phyloP scores from a whole-genome alignment of 2,329 filamentous ascomycete genomes.

The Catunica adiposa region DNA sequence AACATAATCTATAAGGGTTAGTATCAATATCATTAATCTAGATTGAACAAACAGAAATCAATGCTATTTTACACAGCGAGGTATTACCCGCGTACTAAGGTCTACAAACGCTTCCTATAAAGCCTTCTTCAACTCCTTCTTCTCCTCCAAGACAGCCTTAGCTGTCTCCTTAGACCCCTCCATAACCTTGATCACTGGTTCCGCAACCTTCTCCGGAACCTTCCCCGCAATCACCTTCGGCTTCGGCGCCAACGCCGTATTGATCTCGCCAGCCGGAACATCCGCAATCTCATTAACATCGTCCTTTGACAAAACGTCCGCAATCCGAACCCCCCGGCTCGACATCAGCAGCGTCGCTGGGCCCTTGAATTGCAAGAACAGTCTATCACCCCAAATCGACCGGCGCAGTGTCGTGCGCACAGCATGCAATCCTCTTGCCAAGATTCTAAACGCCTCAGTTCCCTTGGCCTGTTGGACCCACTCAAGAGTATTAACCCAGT shows the following conservation, averaged over 20 bases:
- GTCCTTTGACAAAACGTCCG: slow-evolving; percentile 58
- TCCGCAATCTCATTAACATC: slow-evolving; percentile 87
- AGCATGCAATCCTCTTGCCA: slow-evolving; percentile 48
- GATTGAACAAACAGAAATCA: slow-evolving; percentile 25
- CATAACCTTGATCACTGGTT: slow-evolving; percentile 42
- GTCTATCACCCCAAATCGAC: slow-evolving; percentile 82
- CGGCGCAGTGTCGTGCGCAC: slow-evolving; percentile 62
- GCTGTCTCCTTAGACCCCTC: slow-evolving; percentile 44
- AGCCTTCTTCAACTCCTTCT: slow-evolving; percentile 41
- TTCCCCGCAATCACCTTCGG: slow-evolving; percentile 19
- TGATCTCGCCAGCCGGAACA: slow-evolving; percentile 53
- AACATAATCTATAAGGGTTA: background rate
- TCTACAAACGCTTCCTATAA: slow-evolving; percentile 23
- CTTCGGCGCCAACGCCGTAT: slow-evolving; percentile 35
- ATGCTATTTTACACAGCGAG: slow-evolving; percentile 21
- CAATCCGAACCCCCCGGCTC: slow-evolving; percentile 63
- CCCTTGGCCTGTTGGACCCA: slow-evolving; percentile 59
- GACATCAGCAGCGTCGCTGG: slow-evolving; percentile 77
- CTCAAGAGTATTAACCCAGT: slow-evolving; percentile 49
- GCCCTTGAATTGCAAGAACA: slow-evolving; percentile 81
- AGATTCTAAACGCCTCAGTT: slow-evolving; percentile 54
- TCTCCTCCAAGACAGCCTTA: slow-evolving; percentile 47
- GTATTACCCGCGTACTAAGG: background rate
- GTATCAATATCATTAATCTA: background rate
- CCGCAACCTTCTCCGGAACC: slow-evolving; percentile 31